Base-by-base conservation (phyloP, 176 grass and related monocot species). In the Secale cereale region DNA sequence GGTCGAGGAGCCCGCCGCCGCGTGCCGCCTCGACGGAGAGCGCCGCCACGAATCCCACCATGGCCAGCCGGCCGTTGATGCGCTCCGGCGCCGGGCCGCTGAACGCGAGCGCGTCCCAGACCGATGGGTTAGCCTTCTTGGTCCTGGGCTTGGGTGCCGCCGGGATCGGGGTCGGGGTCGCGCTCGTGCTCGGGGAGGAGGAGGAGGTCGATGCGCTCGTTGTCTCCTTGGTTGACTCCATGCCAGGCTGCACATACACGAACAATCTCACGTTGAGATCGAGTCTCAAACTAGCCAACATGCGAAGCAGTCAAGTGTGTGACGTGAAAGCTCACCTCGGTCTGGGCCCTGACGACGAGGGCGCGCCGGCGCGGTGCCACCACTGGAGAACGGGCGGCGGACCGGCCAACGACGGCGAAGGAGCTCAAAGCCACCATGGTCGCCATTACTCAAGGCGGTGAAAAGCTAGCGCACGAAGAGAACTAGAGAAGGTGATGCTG, bases 31-130 rank as follows among this genome's bases (percentile, higher is more conserved):
- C 93, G 1, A 95, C 91, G 27, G 88, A 32, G 7, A 93, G 54
- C 22, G 93, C 93, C 4, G 91, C 59, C 70, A 88, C 90, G 74
- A 95, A 95, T 7, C 90, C 93, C 12, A 92, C 79, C 93, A 95
- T 95, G 4, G 93, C 93, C 7, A 95, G 70, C 1, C 93, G 79
- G 1, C 93, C 93, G 61, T 92, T 95, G 91, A 95, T 95, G 29
- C 93, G 73, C 88, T 93, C 93, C 13, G 93, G 88, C 12, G 74
- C 93, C 0, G 93, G 93, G 0, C 91, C 86, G 57, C 86, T 89
- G 80, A 95, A 95, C 14, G 91, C 93, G n/a, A 95, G 65, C 73
- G 77, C 79, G 71, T 95, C 91, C 65, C 76, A 85, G 1, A 92
- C 60, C 12, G 76, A 81, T 7, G 86, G 73, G 80, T 54, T 74